phyloP scores from a whole-genome alignment of 2,329 filamentous ascomycete species.

The Septoria petroselini region DNA sequence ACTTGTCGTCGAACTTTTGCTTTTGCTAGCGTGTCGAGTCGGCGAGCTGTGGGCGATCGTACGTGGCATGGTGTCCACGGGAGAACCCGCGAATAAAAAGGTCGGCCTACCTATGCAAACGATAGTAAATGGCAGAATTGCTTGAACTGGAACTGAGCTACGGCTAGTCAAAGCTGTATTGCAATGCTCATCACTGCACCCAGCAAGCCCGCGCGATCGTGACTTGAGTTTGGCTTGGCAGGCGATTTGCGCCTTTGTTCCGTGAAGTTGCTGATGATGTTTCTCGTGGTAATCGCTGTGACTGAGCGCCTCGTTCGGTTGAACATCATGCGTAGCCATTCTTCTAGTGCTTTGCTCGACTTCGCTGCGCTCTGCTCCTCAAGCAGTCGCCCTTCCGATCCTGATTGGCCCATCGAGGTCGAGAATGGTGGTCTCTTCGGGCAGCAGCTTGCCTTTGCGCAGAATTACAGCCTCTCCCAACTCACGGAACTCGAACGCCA shows the following conservation, averaged over 20 bases:
- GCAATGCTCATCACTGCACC: too few relatives aligned
- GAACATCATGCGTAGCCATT: not conserved
- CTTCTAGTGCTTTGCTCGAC: not conserved
- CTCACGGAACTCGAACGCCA: conserved; percentile 49
- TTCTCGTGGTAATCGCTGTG: too few relatives aligned
- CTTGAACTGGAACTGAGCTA: too few relatives aligned
- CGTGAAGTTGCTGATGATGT: too few relatives aligned
- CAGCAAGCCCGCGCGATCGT: too few relatives aligned
- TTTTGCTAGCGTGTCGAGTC: conserved; percentile 5
- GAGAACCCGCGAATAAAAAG: not conserved
- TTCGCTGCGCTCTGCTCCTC: not conserved
- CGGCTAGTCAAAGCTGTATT: too few relatives aligned
- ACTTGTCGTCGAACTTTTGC: not conserved
- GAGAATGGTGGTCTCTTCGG: conserved; percentile 34
- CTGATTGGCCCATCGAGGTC: conserved; percentile 48
- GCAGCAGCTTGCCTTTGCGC: conserved; percentile 46
- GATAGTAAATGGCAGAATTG: not conserved
- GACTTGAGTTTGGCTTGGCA: too few relatives aligned
- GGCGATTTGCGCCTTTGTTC: too few relatives aligned
- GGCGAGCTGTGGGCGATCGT: conserved; percentile 2
- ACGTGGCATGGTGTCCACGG: not conserved
- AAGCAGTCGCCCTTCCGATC: conserved; percentile 35
- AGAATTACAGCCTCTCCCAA: conserved; percentile 34
- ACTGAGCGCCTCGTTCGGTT: not conserved
- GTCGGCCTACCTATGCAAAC: not conserved